phyloP scores from a whole-genome alignment of 345 rosid species.

The Mallotus nudiflorus region DNA sequence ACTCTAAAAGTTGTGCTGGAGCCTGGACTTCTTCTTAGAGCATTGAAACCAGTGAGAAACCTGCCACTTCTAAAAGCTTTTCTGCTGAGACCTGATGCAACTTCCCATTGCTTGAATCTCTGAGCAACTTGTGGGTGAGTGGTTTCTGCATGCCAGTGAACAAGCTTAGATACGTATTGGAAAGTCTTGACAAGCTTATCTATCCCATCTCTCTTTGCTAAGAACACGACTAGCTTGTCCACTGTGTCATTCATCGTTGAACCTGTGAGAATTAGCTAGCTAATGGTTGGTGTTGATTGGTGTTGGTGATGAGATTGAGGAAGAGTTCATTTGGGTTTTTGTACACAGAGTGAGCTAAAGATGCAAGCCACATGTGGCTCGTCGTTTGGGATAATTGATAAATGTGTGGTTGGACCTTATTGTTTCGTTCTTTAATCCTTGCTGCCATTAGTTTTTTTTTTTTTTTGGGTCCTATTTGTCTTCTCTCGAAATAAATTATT shows the following conservation, averaged over 20 bases:
- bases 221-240: conserved; percentile 88
- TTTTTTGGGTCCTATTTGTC: too few species aligned
- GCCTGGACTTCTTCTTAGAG: conserved; percentile 71
- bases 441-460: conserved; percentile 23
- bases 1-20: conserved; percentile 43
- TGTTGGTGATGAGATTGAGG: background rate
- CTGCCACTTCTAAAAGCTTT: conserved; percentile 93
- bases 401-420: conserved; percentile 29
- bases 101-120: conserved; percentile 88
- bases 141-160: conserved; percentile 65
- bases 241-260: conserved; percentile 59
- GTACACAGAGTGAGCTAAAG: background rate
- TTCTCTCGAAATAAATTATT: too few species aligned
- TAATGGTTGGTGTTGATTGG: background rate
- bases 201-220: conserved; percentile 93
- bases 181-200: conserved; percentile 99
- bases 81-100: conserved; percentile 88
- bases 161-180: conserved; percentile 94
- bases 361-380: conserved; percentile 41
- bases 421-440: conserved; percentile 13
- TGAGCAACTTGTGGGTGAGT: conserved; percentile 50
- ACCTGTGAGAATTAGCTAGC: background rate
- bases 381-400: conserved; percentile 34
- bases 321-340: background rate
- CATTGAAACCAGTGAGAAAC: conserved; percentile 91